Conservation (phyloP, 768 basidiomycete genomes). For the Leucocoprinus birnbaumii region DNA sequence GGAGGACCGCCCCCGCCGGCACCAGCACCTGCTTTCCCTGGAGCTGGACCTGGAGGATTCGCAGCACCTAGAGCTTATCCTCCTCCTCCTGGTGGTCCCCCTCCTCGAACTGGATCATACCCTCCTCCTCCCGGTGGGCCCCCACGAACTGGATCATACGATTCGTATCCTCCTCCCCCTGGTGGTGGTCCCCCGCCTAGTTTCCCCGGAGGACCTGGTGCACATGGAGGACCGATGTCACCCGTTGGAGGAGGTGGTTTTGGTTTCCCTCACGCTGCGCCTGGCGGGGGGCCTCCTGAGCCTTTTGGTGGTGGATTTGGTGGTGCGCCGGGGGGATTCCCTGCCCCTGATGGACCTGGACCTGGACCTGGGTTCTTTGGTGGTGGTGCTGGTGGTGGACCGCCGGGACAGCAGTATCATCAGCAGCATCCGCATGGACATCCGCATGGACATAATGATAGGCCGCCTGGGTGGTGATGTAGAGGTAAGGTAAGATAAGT, state of each 20-base stretch:
- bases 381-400: conserved; percentile 14
- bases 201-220: conserved; percentile 4
- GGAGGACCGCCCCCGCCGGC: conserved; percentile 13
- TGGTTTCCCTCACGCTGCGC: conserved; percentile 25
- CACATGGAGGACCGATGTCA: background rate
- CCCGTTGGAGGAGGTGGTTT: background rate
- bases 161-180: background rate
- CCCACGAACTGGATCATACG: background rate
- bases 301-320: conserved; percentile 16
- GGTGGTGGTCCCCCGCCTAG: conserved; percentile 7
- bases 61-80: background rate
- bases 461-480: conserved; percentile 13
- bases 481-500: background rate
- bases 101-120: background rate
- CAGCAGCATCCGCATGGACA: too few species aligned
- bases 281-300: conserved; percentile 19
- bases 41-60: too few species aligned
- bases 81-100: background rate
- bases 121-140: background rate
- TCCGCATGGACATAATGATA: conserved; percentile 12
- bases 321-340: conserved; percentile 28
- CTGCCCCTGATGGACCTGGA: conserved; percentile 24
- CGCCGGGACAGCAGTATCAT: too few species aligned
- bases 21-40: conserved; percentile 19
- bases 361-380: conserved; percentile 23